These are phyloP conservation scores for Heracleum sosnowskyi DNA, from an alignment of 129 eudicot genomes.

Conservation along the genomic window DNA sequence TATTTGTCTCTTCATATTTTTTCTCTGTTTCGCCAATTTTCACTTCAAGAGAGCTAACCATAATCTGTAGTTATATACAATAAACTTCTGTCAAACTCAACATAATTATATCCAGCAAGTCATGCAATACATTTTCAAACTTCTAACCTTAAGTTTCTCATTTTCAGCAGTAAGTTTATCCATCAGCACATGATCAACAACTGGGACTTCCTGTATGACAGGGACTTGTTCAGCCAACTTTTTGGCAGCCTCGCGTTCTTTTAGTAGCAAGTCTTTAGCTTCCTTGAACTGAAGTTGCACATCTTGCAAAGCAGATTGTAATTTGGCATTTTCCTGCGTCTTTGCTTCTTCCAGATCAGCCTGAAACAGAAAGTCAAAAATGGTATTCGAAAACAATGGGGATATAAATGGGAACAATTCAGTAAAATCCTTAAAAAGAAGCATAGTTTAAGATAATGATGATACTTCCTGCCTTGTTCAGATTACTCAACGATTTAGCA, in stretches of 20 bases:
- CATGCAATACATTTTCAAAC: neutral
- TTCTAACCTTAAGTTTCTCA: conserved; percentile 67
- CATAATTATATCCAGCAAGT: neutral
- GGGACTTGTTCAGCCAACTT: conserved; percentile 50
- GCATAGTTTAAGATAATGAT: neutral
- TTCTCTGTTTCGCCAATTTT: conserved; percentile 90
- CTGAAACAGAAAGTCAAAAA: conserved; percentile 23
- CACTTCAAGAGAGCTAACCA: conserved; percentile 75
- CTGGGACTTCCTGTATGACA: conserved; percentile 66
- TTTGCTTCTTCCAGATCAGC: conserved; percentile 80
- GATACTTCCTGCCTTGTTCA: neutral
- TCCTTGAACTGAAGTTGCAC: conserved; percentile 69
- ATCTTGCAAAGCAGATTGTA: conserved; percentile 69
- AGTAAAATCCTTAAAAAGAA: neutral
- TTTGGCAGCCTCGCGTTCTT: conserved; percentile 57
- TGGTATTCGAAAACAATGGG: neutral
- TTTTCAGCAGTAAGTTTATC: conserved; percentile 68
- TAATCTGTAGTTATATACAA: conserved; percentile 35
- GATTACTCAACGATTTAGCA: neutral
- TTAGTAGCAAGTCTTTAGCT: conserved; percentile 53
- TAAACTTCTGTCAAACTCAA: neutral
- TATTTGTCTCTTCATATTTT: conserved; percentile 78
- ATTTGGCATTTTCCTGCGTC: conserved; percentile 64
- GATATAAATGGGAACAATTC: neutral
- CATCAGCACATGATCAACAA: conserved; percentile 55